Base-by-base conservation (phyloP, 164 flowering plant species). In the Saururus chinensis region DNA sequence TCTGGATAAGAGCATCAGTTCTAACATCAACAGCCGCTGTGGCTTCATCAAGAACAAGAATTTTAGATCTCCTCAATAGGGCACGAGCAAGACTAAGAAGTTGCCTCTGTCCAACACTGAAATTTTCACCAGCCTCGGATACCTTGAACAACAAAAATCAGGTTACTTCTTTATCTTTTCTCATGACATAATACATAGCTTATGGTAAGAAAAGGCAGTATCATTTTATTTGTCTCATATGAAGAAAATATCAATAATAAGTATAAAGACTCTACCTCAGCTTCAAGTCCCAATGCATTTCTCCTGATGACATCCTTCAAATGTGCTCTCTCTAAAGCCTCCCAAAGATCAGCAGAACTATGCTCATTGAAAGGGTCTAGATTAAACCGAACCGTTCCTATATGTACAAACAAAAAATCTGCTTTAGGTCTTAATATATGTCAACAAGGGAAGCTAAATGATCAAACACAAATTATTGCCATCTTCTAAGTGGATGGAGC, bases 11-110 rank as follows among this genome's bases (percentile, higher is more conserved):
- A 63, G 96, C 95, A 78, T 95, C 99, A 13, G 99, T 95, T 79
- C 96, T 80, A 65, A 95, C 96, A 84, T 95, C 99, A 66, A 95
- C 99, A 48, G 99, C 96, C 37, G 99, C 99, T 11, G 99, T 95
- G 71, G 99, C 99, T 77, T 95, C 99, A 81, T 95, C 99, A 69
- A 95, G 96, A 60, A 95, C 99, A 64, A 95, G 86, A 74, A 95
- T 95, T 79, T 95, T 95, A 57, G 99, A 91, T 65, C 98, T 75
- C n/a, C 98, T 79, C 70, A 95, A 76, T 70, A 95, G 71, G 51
- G 99, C 99, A 53, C 99, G 80, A 54, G 99, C 84, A 80, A 95
- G 97, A 89, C 98, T 91, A 51, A 95, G 71, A 19, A 95, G 77
- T 67, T 95, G 99, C 65, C 99, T 77, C 71, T 95, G 99, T 48